phyloP scores from a whole-genome alignment of 345 rosid species.

The Rhizophora mangle region DNA sequence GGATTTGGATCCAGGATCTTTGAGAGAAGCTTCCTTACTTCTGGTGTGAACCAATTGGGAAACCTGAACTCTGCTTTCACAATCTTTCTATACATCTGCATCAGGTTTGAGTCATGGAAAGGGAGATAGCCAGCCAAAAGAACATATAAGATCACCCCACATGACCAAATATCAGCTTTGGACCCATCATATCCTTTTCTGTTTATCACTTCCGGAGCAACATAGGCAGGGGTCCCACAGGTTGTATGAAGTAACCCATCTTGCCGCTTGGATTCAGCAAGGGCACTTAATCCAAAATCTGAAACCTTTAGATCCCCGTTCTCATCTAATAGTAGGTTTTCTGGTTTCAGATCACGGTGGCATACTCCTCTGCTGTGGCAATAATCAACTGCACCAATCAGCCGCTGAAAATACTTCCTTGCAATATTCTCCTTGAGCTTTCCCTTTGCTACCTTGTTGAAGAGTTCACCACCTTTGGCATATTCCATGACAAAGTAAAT shows the following conservation, averaged over 20 bases:
- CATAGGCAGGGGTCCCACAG: constrained; percentile 91
- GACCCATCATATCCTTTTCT: constrained; percentile 77
- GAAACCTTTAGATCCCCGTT: constrained; percentile 70
- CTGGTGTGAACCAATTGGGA: constrained; percentile 71
- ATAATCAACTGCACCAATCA: constrained; percentile 76
- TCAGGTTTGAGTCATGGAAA: constrained; percentile 67
- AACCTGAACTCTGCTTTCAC: constrained; percentile 67
- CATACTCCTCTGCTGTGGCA: constrained; percentile 86
- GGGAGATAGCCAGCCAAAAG: constrained; percentile 81
- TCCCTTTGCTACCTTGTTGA: constrained; percentile 72
- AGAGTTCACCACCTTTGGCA: constrained; percentile 81
- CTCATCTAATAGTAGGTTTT: constrained; percentile 81
- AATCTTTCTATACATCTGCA: constrained; percentile 82
- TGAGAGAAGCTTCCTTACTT: constrained; percentile 52
- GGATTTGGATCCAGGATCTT: constrained; percentile 86
- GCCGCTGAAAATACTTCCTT: constrained; percentile 74
- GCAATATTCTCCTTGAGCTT: constrained; percentile 65
- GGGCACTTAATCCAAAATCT: constrained; percentile 85
- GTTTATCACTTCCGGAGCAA: constrained; percentile 80
- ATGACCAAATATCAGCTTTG: constrained; percentile 90
- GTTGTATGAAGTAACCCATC: constrained; percentile 83
- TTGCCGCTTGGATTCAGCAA: constrained; percentile 65
- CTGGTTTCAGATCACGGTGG: constrained; percentile 87
- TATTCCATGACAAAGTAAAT: constrained; percentile 90
- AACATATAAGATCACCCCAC: constrained; percentile 75